Evolutionary conservation across 176 grass and related monocot genomes (phyloP).

Genomic region (Musa beccarii): DNA sequence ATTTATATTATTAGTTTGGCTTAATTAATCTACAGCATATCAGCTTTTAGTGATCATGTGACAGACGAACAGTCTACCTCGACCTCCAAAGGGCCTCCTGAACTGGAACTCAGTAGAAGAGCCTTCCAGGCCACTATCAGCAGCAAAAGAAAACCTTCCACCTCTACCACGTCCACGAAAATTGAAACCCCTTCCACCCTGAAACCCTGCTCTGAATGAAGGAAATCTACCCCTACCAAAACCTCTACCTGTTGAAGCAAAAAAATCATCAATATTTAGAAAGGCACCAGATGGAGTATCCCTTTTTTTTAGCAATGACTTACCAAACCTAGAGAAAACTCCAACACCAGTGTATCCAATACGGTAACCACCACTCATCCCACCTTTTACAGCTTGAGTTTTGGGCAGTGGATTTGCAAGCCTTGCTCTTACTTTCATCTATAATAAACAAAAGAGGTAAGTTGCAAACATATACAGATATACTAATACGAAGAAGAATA

Average conservation of each 20-base stretch:
- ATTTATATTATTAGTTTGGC: neutral
- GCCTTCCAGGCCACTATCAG: constrained; percentile 20
- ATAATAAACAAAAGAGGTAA: neutral
- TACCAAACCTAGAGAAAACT: constrained; percentile 35
- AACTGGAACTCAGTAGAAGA: constrained; percentile 23
- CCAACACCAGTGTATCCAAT: constrained; percentile 38
- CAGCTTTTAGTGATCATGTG: neutral
- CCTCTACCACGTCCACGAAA: constrained; percentile 16
- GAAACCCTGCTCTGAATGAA: constrained; percentile 31
- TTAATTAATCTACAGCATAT: neutral
- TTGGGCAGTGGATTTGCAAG: constrained; percentile 54
- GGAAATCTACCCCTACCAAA: constrained; percentile 37
- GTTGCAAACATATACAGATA: neutral
- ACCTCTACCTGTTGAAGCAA: constrained; percentile 33
- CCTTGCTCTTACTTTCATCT: constrained; percentile 49
- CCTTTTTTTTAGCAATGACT: neutral
- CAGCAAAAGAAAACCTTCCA: constrained; percentile 21
- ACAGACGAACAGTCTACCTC: constrained; percentile 18
- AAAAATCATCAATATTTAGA: neutral
- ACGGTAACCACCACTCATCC: constrained; percentile 46
- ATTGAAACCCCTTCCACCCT: constrained; percentile 30
- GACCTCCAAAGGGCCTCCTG: constrained; percentile 26
- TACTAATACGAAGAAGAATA: neutral
- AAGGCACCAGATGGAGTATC: neutral
- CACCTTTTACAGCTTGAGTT: constrained; percentile 45